Base-by-base conservation (phyloP, 192 early-diverging fungal species). In the Geranomyces michiganensis region DNA sequence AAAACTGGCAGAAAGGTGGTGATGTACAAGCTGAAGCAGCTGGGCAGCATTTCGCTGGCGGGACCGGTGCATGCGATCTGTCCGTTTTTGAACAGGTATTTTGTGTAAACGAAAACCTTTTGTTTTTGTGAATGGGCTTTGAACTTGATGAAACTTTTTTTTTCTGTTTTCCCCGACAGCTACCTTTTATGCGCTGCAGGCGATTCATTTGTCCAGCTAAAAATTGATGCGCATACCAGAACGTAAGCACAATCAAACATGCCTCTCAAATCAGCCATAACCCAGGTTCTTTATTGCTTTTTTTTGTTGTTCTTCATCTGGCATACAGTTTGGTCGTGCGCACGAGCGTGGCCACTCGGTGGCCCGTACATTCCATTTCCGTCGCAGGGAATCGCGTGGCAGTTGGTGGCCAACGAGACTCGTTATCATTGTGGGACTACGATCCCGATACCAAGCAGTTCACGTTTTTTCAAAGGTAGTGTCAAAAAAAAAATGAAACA, bases 171-270 rank as follows among this genome's bases (percentile, higher is more conserved):
- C 19, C 58, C 29, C 30, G 17, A 17, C 41, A 83, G 82, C 55
- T 84, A 84, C 56, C 70, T 84, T 9, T 64, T 84, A 13, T 78
- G 63, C 17, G 79, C 78, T 8, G 73, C 78, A 14, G 78, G 75
- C 26, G 62, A 72, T 41, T 46, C 19, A 14, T 53, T 84, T 31
- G 77, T 79, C 46, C 80, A 79, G 61, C 70, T 84, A 8, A 84
- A 84, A 47, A 84, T 84, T 45, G 80, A 84, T 53, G 75, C 80
- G 17, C 44, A 48, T 17, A 78, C 77, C 8, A 63, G 82, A 61
- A 73, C 77, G 82, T 84, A 60, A n/a, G n/a, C n/a, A n/a, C n/a
- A n/a, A n/a, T n/a, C n/a, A n/a, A n/a, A n/a, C n/a, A n/a, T n/a
- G n/a, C n/a, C n/a, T n/a, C n/a, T n/a, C n/a, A n/a, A n/a, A n/a